These are phyloP conservation scores for Blastocystis sp. DNA, from an alignment of 352 stramenopile genomes.

Conservation along the genomic window DNA sequence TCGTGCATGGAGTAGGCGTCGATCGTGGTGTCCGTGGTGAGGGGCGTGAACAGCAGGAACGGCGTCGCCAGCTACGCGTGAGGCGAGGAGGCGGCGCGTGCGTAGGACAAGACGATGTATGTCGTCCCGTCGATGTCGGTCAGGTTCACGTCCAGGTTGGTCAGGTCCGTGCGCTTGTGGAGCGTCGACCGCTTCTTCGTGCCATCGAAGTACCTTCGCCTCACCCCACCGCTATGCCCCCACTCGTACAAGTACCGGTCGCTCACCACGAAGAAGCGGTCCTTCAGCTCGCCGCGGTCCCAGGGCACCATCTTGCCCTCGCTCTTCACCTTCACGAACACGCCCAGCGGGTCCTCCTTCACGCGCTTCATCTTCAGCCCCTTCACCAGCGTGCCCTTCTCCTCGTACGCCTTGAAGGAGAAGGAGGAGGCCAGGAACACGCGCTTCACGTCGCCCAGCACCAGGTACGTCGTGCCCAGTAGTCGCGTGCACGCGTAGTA, in stretches of 20 bases:
- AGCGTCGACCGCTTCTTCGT: not conserved
- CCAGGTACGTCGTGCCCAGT: constrained; percentile 1
- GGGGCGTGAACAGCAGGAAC: constrained; percentile 23
- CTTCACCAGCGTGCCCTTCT: constrained; percentile 3
- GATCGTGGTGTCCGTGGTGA: constrained; percentile 9
- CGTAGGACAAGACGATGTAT: constrained; percentile 31
- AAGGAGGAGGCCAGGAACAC: not conserved
- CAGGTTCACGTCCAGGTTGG: constrained; percentile 46
- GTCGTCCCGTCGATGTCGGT: not conserved
- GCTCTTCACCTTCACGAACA: not conserved
- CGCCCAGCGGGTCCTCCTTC: constrained; percentile 2
- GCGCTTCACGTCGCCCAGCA: constrained; percentile 23
- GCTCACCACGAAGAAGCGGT: constrained; percentile 32
- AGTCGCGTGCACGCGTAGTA: constrained; percentile 10
- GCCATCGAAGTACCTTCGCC: constrained; percentile 23
- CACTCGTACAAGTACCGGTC: constrained; percentile 60
- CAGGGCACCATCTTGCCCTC: not conserved
- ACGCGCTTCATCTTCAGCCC: not conserved
- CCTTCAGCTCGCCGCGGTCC: constrained; percentile 33
- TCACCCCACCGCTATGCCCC: not conserved
- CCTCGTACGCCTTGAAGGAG: not conserved
- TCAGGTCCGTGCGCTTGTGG: constrained; percentile 31
- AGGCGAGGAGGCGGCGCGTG: not conserved
- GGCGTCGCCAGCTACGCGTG: constrained; percentile 41
- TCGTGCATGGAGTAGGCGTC: constrained; percentile 39